Percentiles rank a stretch among this genome's conserved stretches.
These are phyloP conservation scores for Polychaeton citri DNA, from an alignment of 2,329 filamentous ascomycete species.

Conservation along the genomic window DNA sequence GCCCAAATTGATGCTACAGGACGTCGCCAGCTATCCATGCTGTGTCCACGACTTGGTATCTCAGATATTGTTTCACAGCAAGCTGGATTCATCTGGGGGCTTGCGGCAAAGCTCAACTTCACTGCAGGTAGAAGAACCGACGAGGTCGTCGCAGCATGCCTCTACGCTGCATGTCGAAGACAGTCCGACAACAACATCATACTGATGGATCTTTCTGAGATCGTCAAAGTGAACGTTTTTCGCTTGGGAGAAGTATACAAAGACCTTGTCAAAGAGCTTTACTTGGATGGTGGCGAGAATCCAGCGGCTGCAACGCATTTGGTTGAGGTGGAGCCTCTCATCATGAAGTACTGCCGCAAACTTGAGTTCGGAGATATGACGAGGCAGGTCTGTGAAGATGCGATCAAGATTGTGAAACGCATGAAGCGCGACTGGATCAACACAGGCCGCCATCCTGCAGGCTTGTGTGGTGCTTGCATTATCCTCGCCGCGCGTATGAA, in stretches of 20 bases:
- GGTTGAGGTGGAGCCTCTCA: slow-evolving; percentile 70
- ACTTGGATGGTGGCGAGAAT: slow-evolving; percentile 46
- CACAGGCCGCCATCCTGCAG: slow-evolving; percentile 81
- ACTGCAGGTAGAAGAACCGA: slow-evolving; percentile 75
- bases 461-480: slow-evolving; percentile 85
- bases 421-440: slow-evolving; percentile 99
- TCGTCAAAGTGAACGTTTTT: slow-evolving; percentile 78
- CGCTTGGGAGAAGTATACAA: slow-evolving; percentile 84
- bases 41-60: slow-evolving; percentile 27
- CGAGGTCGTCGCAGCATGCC: slow-evolving; percentile 76
- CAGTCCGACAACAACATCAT: slow-evolving; percentile 71
- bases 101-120: slow-evolving; percentile 48
- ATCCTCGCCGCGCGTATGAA: slow-evolving; percentile 96
- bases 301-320: slow-evolving; percentile 40
- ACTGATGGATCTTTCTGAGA: slow-evolving; percentile 90
- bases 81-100: slow-evolving; percentile 29
- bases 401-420: slow-evolving; percentile 71
- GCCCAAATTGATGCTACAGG: slow-evolving; percentile 40
- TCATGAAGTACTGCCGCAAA: slow-evolving; percentile 79
- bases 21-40: slow-evolving; percentile 27
- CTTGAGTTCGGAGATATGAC: slow-evolving; percentile 79
- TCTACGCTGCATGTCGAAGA: slow-evolving; percentile 78
- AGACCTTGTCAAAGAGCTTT: slow-evolving; percentile 54
- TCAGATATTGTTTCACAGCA: slow-evolving; percentile 22
- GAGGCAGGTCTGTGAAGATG: slow-evolving; percentile 75